Conservation (phyloP, 768 basidiomycete genomes). For the Russula foetens region DNA sequence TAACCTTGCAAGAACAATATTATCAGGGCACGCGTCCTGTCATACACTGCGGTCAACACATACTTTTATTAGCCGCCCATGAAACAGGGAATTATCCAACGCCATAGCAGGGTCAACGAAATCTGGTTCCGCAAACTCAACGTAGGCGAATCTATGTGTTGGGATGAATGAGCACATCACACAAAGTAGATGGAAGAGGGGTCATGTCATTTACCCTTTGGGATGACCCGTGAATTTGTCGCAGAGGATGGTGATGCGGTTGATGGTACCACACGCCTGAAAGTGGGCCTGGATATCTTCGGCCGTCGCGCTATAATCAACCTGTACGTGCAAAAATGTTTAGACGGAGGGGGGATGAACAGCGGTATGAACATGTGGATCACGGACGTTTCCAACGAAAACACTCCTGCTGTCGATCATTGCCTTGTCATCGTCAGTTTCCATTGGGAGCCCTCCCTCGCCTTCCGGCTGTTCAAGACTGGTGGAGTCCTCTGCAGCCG, state of each 20-base stretch:
- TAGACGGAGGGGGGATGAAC: not conserved
- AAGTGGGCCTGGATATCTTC: conserved; percentile 98
- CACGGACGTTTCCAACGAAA: conserved; percentile 93
- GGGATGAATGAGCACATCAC: conserved; percentile 10
- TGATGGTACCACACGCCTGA: conserved; percentile 95
- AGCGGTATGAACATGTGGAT: not conserved
- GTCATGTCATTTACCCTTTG: conserved; percentile 62
- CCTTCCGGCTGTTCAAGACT: conserved; percentile 38
- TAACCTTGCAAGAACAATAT: conserved; percentile 50
- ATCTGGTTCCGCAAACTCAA: conserved; percentile 93
- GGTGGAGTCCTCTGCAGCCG: conserved; percentile 56
- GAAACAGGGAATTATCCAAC: conserved; percentile 94
- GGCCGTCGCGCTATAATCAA: conserved; percentile 94
- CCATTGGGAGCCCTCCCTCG: conserved; percentile 46
- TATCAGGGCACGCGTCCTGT: not conserved
- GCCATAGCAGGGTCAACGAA: conserved; percentile 86
- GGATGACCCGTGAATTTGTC: conserved; percentile 99
- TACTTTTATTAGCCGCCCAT: conserved; percentile 88
- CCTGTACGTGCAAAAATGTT: conserved; percentile 39
- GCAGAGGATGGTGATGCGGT: conserved; percentile 97
- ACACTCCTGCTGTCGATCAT: conserved; percentile 80
- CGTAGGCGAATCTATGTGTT: conserved; percentile 83
- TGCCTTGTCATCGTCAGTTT: conserved; percentile 79
- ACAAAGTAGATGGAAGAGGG: not conserved
- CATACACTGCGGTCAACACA: conserved; percentile 18